Conservation (phyloP, 2,329 filamentous ascomycete species). For the Xylariaceae sp. region DNA sequence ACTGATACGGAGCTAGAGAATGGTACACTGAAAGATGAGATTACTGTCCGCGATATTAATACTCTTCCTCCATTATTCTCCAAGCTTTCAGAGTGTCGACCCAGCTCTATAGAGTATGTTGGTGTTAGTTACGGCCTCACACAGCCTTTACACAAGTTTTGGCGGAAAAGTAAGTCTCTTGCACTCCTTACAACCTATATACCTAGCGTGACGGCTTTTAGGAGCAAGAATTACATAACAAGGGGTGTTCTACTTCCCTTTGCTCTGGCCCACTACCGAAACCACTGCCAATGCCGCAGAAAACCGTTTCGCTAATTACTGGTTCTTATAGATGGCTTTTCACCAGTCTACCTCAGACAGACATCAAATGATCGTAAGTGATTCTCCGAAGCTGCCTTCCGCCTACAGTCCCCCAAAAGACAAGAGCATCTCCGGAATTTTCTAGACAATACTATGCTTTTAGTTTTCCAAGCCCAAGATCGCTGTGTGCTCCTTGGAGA, state of each 20-base stretch:
- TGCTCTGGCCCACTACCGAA: neutral
- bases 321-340: conserved; percentile 64
- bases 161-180: conserved; percentile 70
- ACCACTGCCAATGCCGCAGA: neutral
- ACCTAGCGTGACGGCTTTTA: neutral
- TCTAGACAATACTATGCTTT: too few relatives aligned
- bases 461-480: too few relatives aligned
- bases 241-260: neutral
- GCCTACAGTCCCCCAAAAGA: neutral
- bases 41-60: conserved; percentile 87
- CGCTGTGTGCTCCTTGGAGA: too few relatives aligned
- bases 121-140: conserved; percentile 97
- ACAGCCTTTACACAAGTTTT: conserved; percentile 88
- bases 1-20: conserved; percentile 83
- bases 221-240: neutral
- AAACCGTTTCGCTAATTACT: conserved; percentile 3
- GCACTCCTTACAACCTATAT: neutral
- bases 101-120: conserved; percentile 85
- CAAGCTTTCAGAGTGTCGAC: conserved; percentile 81
- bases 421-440: neutral
- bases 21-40: conserved; percentile 79
- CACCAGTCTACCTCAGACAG: conserved; percentile 91
- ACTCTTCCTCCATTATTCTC: conserved; percentile 94
- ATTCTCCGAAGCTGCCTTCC: neutral
- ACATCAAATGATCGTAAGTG: conserved; percentile 78